Evolutionary conservation across 352 stramenopile genomes (phyloP), one percentile per base, ranked within the genome.

Genomic region (Globisporangium yorkense): DNA sequence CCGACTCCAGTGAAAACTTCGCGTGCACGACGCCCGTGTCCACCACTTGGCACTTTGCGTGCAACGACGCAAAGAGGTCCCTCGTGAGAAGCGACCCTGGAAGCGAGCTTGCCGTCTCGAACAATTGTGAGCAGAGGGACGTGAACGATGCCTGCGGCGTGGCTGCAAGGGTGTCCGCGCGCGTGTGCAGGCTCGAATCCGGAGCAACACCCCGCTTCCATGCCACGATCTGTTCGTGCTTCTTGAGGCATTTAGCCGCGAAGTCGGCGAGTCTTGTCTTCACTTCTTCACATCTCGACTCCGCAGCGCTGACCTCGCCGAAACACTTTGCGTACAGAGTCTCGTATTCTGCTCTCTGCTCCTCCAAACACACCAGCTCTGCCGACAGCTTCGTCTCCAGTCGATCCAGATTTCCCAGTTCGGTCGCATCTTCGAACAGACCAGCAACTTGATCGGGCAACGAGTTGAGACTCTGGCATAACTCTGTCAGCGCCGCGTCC

Each of bases 141-240:
- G 66, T 47, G 20, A 86, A 82, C 12, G 64, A 81, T 2, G 58
- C 37, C 16, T 57, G 44, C 12, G 24, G 20, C 12, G 44, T 58
- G 16, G 45, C 58, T 13, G 40, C 24, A 37, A 54, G 16, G 21
- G 45, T 43, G 21, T n/a, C 62, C 7, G 8, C 56, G 31, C 47
- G 35, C n/a, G 21, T 18, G n/a, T 57, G 31, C 4, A 54, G 48
- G 29, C 54, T 60, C 24, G 56, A 54, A 7, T 78, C 76, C 3
- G 5, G 55, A 29, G 66, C 51, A 27, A 59, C 62, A 59, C 72
- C 72, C 29, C 63, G 35, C 35, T 58, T 68, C 72, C 66, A 88
- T 37, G 33, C 33, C 56, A 72, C 55, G 41, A 88, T 77, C 57
- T 90, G 74, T 44, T 61, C 59, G 48, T 88, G 75, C 39, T 70